Evolutionary conservation across 2,329 filamentous ascomycete species (phyloP).

Genomic region (Cercospora nicotianae): DNA sequence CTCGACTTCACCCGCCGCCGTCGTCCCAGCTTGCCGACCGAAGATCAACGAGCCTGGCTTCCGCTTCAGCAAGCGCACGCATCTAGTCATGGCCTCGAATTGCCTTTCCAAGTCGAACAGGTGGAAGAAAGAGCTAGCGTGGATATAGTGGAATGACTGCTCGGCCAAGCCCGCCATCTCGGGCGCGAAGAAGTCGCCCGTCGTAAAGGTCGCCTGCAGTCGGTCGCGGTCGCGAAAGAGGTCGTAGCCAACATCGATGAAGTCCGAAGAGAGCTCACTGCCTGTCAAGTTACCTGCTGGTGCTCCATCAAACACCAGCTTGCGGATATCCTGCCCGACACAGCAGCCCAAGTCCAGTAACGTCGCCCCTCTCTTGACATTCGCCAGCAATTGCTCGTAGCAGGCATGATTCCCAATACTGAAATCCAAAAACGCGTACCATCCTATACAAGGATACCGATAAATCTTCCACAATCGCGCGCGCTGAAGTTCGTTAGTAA

Average conservation of each 20-base stretch:
- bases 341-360: constrained; percentile 46
- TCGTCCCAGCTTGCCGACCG: neutral
- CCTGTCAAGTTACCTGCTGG: neutral
- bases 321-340: constrained; percentile 44
- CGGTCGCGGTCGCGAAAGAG: constrained; percentile 41
- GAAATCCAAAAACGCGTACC: constrained; percentile 24
- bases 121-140: constrained; percentile 47
- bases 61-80: neutral
- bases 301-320: constrained; percentile 40
- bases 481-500: constrained; percentile 11
- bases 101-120: constrained; percentile 43
- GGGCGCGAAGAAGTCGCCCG: neutral
- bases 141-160: constrained; percentile 42
- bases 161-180: constrained; percentile 31
- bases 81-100: neutral
- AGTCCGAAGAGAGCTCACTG: constrained; percentile 11
- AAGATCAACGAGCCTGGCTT: neutral
- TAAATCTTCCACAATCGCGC: constrained; percentile 18
- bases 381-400: constrained; percentile 34
- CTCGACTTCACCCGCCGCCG: neutral
- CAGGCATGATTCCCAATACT: constrained; percentile 24
- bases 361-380: constrained; percentile 35
- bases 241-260: constrained; percentile 42
- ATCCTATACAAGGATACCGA: constrained; percentile 23
- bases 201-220: constrained; percentile 38